Conservation (phyloP, 768 basidiomycete genomes). For the Leccinum arenicola region DNA sequence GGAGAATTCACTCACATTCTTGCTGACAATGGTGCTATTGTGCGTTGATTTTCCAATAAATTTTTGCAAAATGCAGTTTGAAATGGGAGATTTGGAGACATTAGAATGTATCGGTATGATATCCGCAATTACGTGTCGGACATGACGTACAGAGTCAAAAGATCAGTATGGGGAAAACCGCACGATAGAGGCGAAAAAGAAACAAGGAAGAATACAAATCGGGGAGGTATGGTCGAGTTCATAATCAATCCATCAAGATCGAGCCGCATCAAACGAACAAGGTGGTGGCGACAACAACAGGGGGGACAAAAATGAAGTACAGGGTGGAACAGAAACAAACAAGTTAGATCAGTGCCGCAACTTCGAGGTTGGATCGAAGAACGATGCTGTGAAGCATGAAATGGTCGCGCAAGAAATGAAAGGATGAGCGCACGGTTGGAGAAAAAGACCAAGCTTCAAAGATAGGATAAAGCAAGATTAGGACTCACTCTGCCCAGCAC, state of each 20-base stretch:
- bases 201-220: neutral
- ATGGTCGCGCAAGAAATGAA: constrained; percentile 13
- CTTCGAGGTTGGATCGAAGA: constrained; percentile 36
- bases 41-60: constrained; percentile 9
- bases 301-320: constrained; percentile 13
- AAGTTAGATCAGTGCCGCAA: constrained; percentile 33
- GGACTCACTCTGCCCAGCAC: constrained; percentile 64
- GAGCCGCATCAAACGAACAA: constrained; percentile 15
- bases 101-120: constrained; percentile 17
- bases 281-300: constrained; percentile 20
- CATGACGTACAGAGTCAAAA: constrained; percentile 19
- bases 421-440: constrained; percentile 28
- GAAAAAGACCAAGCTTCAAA: constrained; percentile 15
- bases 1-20: constrained; percentile 52
- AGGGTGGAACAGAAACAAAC: constrained; percentile 18
- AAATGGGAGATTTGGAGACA: constrained; percentile 4
- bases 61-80: constrained; percentile 3
- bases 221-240: constrained; percentile 13
- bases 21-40: constrained; percentile 62
- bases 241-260: constrained; percentile 15
- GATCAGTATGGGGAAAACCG: constrained; percentile 15
- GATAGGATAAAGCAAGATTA: constrained; percentile 23
- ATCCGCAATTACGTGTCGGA: constrained; percentile 30
- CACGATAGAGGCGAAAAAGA: constrained; percentile 8
- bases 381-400: constrained; percentile 31